phyloP scores from a whole-genome alignment of 805 yeast species.

The Maudiozyma barnettii region DNA sequence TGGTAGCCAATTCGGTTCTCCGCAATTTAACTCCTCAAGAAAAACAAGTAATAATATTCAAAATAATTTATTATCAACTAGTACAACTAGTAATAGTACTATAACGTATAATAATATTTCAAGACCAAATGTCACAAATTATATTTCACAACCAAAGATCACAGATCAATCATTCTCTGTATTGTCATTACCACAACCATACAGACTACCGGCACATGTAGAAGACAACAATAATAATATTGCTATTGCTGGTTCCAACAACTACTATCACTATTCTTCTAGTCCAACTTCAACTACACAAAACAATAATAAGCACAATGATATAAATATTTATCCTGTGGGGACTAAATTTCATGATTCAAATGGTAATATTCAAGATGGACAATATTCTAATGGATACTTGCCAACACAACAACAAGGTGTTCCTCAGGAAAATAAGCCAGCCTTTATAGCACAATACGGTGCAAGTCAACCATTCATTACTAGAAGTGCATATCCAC shows the following conservation, averaged over 20 bases:
- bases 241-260: neutral
- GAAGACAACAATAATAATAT: neutral
- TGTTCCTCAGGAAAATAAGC: neutral
- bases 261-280: neutral
- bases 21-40: neutral
- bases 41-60: neutral
- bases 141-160: slow-evolving; percentile 3
- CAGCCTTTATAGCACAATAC: neutral
- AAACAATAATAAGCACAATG: neutral
- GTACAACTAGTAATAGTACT: neutral
- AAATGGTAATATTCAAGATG: neutral
- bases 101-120: neutral
- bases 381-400: neutral
- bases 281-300: neutral
- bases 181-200: slow-evolving; percentile 3
- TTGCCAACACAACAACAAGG: neutral
- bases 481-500: neutral
- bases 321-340: neutral
- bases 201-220: neutral
- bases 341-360: neutral
- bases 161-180: neutral
- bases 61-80: neutral
- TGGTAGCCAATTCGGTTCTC: neutral
- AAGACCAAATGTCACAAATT: slow-evolving; percentile 2
- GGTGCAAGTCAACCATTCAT: neutral